Percentiles rank a stretch among this genome's conserved stretches.
These are phyloP conservation scores for Xylariaceae sp. DNA, from an alignment of 2,329 filamentous ascomycete genomes.

Conservation along the genomic window DNA sequence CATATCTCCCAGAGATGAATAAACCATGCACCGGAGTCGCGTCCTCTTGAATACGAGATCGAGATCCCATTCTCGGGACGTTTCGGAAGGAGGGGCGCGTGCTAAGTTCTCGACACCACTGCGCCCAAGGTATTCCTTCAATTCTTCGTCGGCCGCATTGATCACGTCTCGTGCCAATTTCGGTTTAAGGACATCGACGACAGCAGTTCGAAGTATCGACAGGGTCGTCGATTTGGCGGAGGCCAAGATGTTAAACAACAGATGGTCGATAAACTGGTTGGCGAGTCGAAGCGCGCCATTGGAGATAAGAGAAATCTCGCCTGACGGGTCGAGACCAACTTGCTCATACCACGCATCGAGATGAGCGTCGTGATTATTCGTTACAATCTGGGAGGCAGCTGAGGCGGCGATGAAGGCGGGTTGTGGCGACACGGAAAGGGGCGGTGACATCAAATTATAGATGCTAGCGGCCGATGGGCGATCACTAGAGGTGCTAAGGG, in stretches of 20 bases:
- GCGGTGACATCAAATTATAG: conserved; percentile 59
- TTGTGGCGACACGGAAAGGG: conserved; percentile 63
- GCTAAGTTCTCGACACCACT: conserved; percentile 67
- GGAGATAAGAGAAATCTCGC: conserved; percentile 68
- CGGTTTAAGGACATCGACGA: conserved; percentile 81
- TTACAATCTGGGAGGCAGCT: conserved; percentile 86
- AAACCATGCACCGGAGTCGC: conserved; percentile 93
- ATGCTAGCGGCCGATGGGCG: conserved; percentile 53
- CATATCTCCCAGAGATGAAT: conserved; percentile 91
- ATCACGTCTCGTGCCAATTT: conserved; percentile 83
- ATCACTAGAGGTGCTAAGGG: conserved; percentile 67
- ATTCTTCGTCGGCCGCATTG: conserved; percentile 75
- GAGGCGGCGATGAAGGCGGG: conserved; percentile 84
- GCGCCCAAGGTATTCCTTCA: conserved; percentile 80
- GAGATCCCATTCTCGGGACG: conserved; percentile 70
- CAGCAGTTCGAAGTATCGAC: conserved; percentile 68
- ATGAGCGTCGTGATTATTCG: conserved; percentile 76
- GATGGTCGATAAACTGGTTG: conserved; percentile 89
- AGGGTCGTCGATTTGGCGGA: conserved; percentile 74
- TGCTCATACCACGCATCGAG: conserved; percentile 65
- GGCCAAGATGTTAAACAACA: conserved; percentile 86
- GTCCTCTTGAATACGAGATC: conserved; percentile 92
- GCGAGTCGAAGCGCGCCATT: conserved; percentile 68
- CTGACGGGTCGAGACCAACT: conserved; percentile 58
- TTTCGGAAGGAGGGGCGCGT: conserved; percentile 47